Evolutionary conservation across 768 basidiomycete genomes (phyloP), one percentile per base, ranked within the genome.

Genomic region (Lactarius trivialis): DNA sequence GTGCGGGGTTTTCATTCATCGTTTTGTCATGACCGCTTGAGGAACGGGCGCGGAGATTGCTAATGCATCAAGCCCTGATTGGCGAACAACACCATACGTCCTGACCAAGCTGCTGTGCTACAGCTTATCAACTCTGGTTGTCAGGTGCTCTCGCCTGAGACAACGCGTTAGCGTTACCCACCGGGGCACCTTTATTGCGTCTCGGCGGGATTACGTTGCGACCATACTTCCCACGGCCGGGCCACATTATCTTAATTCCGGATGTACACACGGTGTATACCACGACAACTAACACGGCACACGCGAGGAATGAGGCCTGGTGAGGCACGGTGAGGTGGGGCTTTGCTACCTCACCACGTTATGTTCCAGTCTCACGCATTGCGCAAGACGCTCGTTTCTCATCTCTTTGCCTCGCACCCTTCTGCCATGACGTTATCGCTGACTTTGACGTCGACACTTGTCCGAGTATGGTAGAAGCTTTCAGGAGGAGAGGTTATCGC

Each of bases 381-480:
- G 33, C 34, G 54, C 26, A 17, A 41, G 7, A 15, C n/a, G 32
- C 30, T 32, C 34, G 51, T 48, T 37, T 17, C 41, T 30, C 36
- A 26, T 48, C 34, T n/a, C 9, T 45, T 19, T 59, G 36, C 37
- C 24, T 28, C 51, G 45, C 57, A 30, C 21, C 12, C 28, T 24
- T 24, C 32, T 9, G 52, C 21, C n/a, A 41, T 59, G 58, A 55
- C 34, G 52, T 32, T 43, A 21, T 21, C 17, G 45, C 48, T 30
- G 43, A 32, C 51, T 33, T 50, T 30, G 57, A 49, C 56, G 17
- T 57, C 8, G 58, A 56, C 62, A 49, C 36, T 32, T 55, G 53
- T 7, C 24, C 53, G 59, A 55, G 32, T 55, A 60, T 39, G 32
- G 26, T 21, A 64, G 63, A 64, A 64, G 58, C 32, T 15, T 28